Evolutionary conservation across 1,284 basidiomycete species (phyloP).

Genomic region (Cystobasidiaceae sp.): DNA sequence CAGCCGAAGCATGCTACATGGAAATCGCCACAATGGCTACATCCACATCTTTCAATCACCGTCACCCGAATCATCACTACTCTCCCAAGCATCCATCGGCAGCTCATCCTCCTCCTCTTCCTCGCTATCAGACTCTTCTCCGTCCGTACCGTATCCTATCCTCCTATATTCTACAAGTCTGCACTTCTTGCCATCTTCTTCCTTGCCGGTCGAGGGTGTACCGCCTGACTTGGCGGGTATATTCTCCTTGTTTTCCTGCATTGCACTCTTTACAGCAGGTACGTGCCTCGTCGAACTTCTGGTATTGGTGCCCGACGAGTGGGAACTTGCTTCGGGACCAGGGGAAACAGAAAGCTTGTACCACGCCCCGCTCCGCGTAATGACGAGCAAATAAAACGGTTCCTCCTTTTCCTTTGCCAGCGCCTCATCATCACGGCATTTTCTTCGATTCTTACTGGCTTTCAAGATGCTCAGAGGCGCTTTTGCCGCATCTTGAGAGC

Average conservation of each 20-base stretch:
- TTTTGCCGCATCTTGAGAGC: not conserved
- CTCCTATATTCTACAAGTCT: conserved; percentile 14
- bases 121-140: conserved; percentile 15
- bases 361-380: conserved; percentile 21
- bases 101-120: not conserved
- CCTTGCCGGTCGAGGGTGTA: not conserved
- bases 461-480: not conserved
- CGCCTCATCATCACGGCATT: too few relatives aligned
- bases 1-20: too few relatives aligned
- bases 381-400: conserved; percentile 8
- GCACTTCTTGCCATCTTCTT: not conserved
- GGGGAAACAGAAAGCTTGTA: conserved; percentile 12
- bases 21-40: too few relatives aligned
- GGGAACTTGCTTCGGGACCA: too few relatives aligned
- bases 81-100: not conserved
- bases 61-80: too few relatives aligned
- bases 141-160: conserved; percentile 3
- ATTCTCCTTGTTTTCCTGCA: not conserved
- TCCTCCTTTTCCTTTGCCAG: not conserved
- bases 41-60: too few relatives aligned
- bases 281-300: too few relatives aligned
- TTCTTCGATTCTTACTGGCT: not conserved
- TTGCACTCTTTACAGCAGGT: too few relatives aligned
- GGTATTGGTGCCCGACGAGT: too few relatives aligned
- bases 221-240: not conserved